Evolutionary conservation across 2,329 filamentous ascomycete species (phyloP).

Genomic region (Alternaria hordeiaustralica): DNA sequence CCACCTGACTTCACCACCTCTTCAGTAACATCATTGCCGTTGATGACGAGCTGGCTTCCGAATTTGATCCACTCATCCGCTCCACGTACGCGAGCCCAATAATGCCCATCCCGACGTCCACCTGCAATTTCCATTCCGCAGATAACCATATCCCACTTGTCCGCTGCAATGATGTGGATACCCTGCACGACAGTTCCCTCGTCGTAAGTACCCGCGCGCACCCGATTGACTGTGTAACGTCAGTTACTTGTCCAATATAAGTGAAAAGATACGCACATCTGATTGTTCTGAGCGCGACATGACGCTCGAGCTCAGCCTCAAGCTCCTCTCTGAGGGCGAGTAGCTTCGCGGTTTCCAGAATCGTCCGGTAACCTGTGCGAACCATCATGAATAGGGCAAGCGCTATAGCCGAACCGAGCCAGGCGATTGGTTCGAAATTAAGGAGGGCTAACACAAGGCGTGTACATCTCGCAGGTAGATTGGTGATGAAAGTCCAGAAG

Average conservation of each 20-base stretch:
- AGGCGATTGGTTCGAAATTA: background rate
- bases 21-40: background rate
- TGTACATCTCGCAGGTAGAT: background rate
- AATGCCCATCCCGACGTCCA: background rate
- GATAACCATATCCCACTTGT: background rate
- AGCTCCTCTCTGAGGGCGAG: background rate
- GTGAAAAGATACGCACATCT: background rate
- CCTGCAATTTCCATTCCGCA: background rate
- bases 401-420: background rate
- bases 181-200: background rate
- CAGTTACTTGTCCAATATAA: background rate
- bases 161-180: background rate
- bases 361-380: background rate
- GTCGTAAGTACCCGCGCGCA: background rate
- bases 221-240: background rate
- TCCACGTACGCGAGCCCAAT: background rate
- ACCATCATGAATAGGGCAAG: accelerated
- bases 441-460: background rate
- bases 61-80: background rate
- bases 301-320: background rate
- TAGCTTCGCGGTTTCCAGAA: background rate
- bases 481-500: background rate
- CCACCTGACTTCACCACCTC: background rate
- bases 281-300: background rate
- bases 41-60: background rate